A percentile compares a stretch with the other conserved stretches of the same genome.
phyloP scores from a whole-genome alignment of 2,329 filamentous ascomycete genomes.

The Cylindrodendrum hubeiense region DNA sequence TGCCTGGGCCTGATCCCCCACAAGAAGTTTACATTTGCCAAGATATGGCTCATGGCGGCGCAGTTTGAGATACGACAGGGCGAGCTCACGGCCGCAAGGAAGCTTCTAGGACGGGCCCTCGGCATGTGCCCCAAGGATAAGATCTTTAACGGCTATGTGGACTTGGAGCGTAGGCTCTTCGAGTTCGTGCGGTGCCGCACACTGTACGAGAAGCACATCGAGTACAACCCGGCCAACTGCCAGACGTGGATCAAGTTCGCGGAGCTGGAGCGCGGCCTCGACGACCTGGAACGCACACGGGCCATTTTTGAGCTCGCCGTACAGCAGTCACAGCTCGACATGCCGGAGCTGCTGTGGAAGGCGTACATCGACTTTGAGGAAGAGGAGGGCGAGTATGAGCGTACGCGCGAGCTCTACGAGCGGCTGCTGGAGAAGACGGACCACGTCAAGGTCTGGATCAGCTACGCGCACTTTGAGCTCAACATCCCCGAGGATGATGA shows the following conservation, averaged over 20 bases:
- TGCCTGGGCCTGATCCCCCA: constrained; percentile 91
- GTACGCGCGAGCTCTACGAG: constrained; percentile 87
- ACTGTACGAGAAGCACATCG: constrained; percentile 92
- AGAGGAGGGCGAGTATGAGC: constrained; percentile 90
- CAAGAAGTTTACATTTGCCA: constrained; percentile 97
- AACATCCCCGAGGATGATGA: constrained; percentile 85
- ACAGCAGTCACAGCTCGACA: constrained; percentile 85
- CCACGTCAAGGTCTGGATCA: constrained; percentile 99
- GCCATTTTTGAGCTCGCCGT: constrained; percentile 95
- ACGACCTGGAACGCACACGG: constrained; percentile 88
- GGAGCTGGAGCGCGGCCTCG: constrained; percentile 89
- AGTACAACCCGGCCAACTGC: constrained; percentile 91
- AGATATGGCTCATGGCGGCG: constrained; percentile 93
- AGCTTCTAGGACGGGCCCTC: constrained; percentile 89
- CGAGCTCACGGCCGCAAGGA: constrained; percentile 83
- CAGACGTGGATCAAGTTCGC: constrained; percentile 98
- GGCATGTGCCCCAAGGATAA: constrained; percentile 97
- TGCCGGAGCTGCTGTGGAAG: constrained; percentile 98
- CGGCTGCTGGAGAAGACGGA: constrained; percentile 93
- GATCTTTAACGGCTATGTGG: constrained; percentile 92
- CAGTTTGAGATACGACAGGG: constrained; percentile 93
- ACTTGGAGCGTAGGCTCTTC: constrained; percentile 91
- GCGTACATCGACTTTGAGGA: constrained; percentile 99
- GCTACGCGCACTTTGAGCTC: constrained; percentile 98
- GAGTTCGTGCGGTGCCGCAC: constrained; percentile 93